A percentile compares a stretch with the other conserved stretches of the same genome.
These are phyloP conservation scores for Bruguiera gymnorhiza DNA, from an alignment of 345 rosid species.

Conservation along the genomic window DNA sequence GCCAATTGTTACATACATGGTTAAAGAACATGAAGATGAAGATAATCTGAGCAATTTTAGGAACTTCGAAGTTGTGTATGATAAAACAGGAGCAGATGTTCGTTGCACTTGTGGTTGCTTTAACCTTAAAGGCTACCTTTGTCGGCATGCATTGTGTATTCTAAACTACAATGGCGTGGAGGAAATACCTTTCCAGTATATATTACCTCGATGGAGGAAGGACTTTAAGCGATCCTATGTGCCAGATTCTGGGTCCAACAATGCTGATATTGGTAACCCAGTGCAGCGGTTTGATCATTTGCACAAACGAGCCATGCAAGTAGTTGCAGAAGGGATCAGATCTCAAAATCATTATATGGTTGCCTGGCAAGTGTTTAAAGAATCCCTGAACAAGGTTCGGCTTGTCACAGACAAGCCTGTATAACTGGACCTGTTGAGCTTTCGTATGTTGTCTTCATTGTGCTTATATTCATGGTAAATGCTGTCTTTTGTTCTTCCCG, in stretches of 20 bases:
- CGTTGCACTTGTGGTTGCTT: constrained; percentile 88
- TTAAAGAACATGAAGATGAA: constrained; percentile 65
- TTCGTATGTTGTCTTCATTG: too few relatives aligned
- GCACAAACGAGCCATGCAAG: constrained; percentile 32
- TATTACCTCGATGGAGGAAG: constrained; percentile 30
- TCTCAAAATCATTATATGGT: constrained; percentile 27
- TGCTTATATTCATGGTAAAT: too few relatives aligned
- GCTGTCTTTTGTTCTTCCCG: too few relatives aligned
- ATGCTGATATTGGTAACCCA: constrained; percentile 25
- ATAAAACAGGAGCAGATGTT: constrained; percentile 68
- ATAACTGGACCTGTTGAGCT: background rate
- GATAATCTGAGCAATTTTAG: constrained; percentile 55
- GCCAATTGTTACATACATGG: constrained; percentile 57
- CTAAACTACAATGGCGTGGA: constrained; percentile 26
- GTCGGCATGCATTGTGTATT: constrained; percentile 70
- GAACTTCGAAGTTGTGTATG: constrained; percentile 70
- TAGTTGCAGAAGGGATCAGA: constrained; percentile 29
- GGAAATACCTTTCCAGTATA: constrained; percentile 24
- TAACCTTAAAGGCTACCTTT: constrained; percentile 72
- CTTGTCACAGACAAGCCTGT: constrained; percentile 31
- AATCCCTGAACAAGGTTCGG: constrained; percentile 31
- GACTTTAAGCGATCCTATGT: constrained; percentile 25
- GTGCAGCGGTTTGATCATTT: constrained; percentile 36
- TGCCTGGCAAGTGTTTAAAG: constrained; percentile 36
- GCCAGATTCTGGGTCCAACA: constrained; percentile 22